phyloP scores from a whole-genome alignment of 345 rosid genomes.

The Gossypium australe region DNA sequence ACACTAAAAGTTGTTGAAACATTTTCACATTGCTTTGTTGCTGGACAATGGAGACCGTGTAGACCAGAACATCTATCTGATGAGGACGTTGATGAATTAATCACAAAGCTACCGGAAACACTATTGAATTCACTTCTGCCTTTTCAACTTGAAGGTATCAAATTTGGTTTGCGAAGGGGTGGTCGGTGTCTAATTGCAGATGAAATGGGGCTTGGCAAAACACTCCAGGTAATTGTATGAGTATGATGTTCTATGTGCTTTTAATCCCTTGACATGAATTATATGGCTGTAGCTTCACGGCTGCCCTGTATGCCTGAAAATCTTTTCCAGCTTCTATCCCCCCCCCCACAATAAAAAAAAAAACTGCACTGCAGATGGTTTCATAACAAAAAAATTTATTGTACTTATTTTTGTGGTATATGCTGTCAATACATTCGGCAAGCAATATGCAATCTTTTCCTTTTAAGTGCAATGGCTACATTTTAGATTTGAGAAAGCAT shows the following conservation, averaged over 20 bases:
- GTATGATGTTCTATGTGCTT: background rate
- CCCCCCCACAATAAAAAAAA: background rate
- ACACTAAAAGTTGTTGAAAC: conserved; percentile 68
- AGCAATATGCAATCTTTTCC: background rate
- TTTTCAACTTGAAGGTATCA: conserved; percentile 82
- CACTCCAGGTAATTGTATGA: conserved; percentile 61
- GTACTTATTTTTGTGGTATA: background rate
- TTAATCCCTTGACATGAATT: background rate
- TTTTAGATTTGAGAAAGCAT: background rate
- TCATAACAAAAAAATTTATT: background rate
- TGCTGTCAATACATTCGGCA: background rate
- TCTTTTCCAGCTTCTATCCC: background rate
- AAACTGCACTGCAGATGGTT: background rate
- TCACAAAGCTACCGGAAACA: conserved; percentile 52
- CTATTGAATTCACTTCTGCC: conserved; percentile 62
- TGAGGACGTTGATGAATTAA: conserved; percentile 57
- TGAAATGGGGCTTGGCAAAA: conserved; percentile 99
- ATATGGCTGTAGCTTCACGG: background rate
- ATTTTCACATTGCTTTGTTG: conserved; percentile 45
- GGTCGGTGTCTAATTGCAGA: conserved; percentile 94
- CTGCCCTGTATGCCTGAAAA: background rate
- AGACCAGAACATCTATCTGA: conserved; percentile 71
- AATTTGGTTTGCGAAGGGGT: conserved; percentile 76
- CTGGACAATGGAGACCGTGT: conserved; percentile 68
- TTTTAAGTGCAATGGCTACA: background rate